Percentiles rank a stretch among this genome's conserved stretches.
Evolutionary conservation across 179 eudicot species (phyloP).

Genomic region (Drosera spatulata): DNA sequence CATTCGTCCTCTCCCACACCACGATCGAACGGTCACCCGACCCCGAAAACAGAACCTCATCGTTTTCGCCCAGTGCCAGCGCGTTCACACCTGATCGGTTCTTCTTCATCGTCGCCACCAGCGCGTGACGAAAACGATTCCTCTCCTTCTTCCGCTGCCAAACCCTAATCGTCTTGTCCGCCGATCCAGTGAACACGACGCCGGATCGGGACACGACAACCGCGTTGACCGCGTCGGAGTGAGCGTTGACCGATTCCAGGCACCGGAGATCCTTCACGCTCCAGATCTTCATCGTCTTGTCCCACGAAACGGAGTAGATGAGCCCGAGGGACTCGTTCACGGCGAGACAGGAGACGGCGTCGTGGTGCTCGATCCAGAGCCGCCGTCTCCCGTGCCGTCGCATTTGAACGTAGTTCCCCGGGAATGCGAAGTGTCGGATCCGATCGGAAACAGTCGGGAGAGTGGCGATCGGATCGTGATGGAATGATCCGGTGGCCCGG

Average conservation of each 20-base stretch:
- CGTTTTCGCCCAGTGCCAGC: slow-evolving; percentile 19
- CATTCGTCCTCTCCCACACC: slow-evolving; percentile 33
- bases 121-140: not conserved
- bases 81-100: slow-evolving; percentile 37
- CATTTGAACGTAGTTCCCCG: slow-evolving; percentile 30
- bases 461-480: slow-evolving; percentile 14
- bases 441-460: slow-evolving; percentile 26
- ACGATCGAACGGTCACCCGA: slow-evolving; percentile 43
- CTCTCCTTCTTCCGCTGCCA: slow-evolving; percentile 5
- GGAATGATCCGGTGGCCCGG: not conserved
- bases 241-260: slow-evolving; percentile 20
- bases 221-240: slow-evolving; percentile 34
- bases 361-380: slow-evolving; percentile 32
- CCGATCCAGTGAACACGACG: slow-evolving; percentile 26
- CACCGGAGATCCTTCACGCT: slow-evolving; percentile 13
- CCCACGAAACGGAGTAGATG: slow-evolving; percentile 37
- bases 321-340: slow-evolving; percentile 5
- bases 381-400: slow-evolving; percentile 23
- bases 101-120: slow-evolving; percentile 25
- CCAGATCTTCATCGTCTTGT: slow-evolving; percentile 28
- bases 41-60: slow-evolving; percentile 26
- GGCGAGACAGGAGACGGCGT: slow-evolving; percentile 29
- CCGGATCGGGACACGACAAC: slow-evolving; percentile 23
- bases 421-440: slow-evolving; percentile 11
- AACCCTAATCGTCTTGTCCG: slow-evolving; percentile 24